phyloP scores from a whole-genome alignment of 2,329 filamentous ascomycete species.

The Exophiala xenobiotica region DNA sequence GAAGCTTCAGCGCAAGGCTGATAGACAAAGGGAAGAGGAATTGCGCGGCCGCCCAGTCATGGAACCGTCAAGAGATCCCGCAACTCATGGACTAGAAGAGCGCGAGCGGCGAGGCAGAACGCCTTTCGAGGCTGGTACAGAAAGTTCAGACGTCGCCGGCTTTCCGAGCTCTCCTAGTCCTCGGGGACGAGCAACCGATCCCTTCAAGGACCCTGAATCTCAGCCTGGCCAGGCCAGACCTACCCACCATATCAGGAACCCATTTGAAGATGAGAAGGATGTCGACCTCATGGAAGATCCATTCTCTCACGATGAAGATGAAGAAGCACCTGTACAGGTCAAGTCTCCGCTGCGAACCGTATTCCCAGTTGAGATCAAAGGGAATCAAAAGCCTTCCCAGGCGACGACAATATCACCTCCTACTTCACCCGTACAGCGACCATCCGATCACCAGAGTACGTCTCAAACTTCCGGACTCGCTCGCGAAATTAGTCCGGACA shows the following conservation, averaged over 20 bases:
- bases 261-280: conserved; percentile 31
- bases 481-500: conserved; percentile 52
- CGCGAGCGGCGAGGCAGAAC: conserved; percentile 16
- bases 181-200: conserved; percentile 2
- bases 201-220: conserved; percentile 22
- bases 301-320: conserved; percentile 22
- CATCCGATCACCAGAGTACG: conserved; percentile 50
- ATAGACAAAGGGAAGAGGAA: conserved; percentile 56
- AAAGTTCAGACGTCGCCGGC: conserved; percentile 10
- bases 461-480: conserved; percentile 54
- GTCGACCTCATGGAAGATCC: conserved; percentile 27
- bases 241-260: conserved; percentile 25
- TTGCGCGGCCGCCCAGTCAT: conserved; percentile 42
- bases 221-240: not conserved
- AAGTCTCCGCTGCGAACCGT: conserved; percentile 27
- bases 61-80: not conserved
- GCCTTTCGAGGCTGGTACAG: conserved; percentile 11
- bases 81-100: conserved; percentile 56
- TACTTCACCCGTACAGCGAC: conserved; percentile 48
- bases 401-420: conserved; percentile 47
- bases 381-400: conserved; percentile 17
- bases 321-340: conserved; percentile 22
- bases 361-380: conserved; percentile 10
- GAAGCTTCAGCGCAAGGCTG: conserved; percentile 46
- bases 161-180: conserved; percentile 4